Evolutionary conservation across 441 rosid species (phyloP).

Genomic region (Gossypium lobatum): DNA sequence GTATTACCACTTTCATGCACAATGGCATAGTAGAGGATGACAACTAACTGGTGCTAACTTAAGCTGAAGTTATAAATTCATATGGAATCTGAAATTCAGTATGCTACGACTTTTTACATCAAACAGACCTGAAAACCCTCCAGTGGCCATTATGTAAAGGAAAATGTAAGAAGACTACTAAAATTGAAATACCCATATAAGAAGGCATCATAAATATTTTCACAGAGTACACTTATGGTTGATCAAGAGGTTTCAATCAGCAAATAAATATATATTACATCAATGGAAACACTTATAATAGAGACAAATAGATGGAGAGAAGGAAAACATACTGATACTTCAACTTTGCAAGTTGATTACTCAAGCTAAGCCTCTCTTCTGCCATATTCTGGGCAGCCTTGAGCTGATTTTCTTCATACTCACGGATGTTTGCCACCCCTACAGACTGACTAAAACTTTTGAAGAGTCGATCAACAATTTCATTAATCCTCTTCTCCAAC

Average conservation of each 20-base stretch:
- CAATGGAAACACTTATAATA: constrained; percentile 3
- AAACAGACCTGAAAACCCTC: constrained; percentile 2
- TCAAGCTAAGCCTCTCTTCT: constrained; percentile 87
- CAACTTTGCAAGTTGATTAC: constrained; percentile 91
- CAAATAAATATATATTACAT: neutral
- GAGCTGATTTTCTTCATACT: constrained; percentile 94
- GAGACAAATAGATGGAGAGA: constrained; percentile 10
- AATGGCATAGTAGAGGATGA: neutral
- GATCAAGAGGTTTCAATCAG: constrained; percentile 2
- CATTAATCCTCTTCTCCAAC: constrained; percentile 89
- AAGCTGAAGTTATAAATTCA: neutral
- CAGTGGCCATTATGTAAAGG: neutral
- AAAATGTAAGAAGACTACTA: neutral
- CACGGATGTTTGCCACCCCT: constrained; percentile 92
- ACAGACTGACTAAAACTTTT: constrained; percentile 75
- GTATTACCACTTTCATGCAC: neutral
- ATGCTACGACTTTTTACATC: neutral
- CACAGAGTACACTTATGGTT: neutral
- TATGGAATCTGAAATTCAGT: neutral
- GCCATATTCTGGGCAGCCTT: constrained; percentile 87
- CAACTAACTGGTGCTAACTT: neutral
- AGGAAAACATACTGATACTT: constrained; percentile 84
- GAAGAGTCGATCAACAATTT: constrained; percentile 77
- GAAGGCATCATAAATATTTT: neutral
- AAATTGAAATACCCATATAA: neutral